phyloP scores from a whole-genome alignment of 306 rosid genomes.

The Luffa acutangula region DNA sequence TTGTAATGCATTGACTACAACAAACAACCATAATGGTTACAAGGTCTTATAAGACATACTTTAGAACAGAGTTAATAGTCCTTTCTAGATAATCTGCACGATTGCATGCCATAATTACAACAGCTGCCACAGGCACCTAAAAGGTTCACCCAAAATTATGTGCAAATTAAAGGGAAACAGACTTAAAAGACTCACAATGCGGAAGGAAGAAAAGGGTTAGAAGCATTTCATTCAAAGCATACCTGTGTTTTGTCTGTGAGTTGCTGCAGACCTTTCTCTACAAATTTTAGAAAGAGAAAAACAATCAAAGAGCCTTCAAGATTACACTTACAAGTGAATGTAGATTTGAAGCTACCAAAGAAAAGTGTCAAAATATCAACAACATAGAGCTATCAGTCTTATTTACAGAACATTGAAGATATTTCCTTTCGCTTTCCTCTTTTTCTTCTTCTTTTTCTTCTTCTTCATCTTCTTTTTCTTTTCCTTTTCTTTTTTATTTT shows the following conservation, averaged over 20 bases:
- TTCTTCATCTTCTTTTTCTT: too few relatives aligned
- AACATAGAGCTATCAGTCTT: not conserved
- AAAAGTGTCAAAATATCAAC: not conserved
- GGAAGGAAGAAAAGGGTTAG: conserved; percentile 10
- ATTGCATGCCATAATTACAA: conserved; percentile 95
- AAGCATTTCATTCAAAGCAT: conserved; percentile 19
- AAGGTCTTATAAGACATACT: conserved; percentile 33
- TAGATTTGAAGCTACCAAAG: not conserved
- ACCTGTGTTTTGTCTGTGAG: conserved; percentile 70
- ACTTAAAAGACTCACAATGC: conserved; percentile 12
- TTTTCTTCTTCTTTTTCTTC: too few relatives aligned
- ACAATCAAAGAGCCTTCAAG: conserved; percentile 18
- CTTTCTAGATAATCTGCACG: conserved; percentile 94
- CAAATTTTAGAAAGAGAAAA: conserved; percentile 21
- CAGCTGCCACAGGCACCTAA: conserved; percentile 97
- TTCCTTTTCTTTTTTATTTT: too few relatives aligned
- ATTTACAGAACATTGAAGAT: not conserved
- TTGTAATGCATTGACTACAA: not conserved
- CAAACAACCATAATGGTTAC: not conserved
- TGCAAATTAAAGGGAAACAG: not conserved
- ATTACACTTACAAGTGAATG: not conserved
- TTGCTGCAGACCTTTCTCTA: conserved; percentile 64
- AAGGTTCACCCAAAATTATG: conserved; percentile 19
- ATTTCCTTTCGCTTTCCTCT: not conserved
- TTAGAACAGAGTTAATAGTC: conserved; percentile 67